A percentile compares a stretch with the other conserved stretches of the same genome.
Conservation (phyloP, 1,139 yeast genomes). For the Debaryomyces sp. region DNA sequence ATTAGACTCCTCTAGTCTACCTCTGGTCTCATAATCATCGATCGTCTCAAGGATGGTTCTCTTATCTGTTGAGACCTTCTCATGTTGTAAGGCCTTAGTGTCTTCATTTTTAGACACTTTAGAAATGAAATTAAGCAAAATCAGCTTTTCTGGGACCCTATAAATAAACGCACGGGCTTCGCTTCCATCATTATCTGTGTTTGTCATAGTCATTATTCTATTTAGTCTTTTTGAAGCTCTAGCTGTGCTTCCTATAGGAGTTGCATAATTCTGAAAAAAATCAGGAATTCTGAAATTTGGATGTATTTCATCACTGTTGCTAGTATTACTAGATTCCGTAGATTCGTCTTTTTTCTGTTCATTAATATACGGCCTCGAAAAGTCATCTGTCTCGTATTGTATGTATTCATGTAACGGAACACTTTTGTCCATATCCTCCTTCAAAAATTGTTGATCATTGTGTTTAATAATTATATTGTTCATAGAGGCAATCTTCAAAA, state of each 20-base stretch:
- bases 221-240: slow-evolving; percentile 36
- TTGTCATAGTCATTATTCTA: slow-evolving; percentile 41
- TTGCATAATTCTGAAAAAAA: slow-evolving; percentile 42
- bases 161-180: slow-evolving; percentile 50
- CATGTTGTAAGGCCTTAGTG: slow-evolving; percentile 15
- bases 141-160: slow-evolving; percentile 70
- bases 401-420: slow-evolving; percentile 34
- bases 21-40: slow-evolving; percentile 23
- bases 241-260: slow-evolving; percentile 49
- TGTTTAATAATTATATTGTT: slow-evolving; percentile 65
- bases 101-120: slow-evolving; percentile 38
- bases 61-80: slow-evolving; percentile 20
- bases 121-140: slow-evolving; percentile 74
- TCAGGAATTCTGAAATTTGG: slow-evolving; percentile 46
- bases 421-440: slow-evolving; percentile 17
- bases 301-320: slow-evolving; percentile 24
- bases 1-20: slow-evolving; percentile 25
- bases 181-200: slow-evolving; percentile 27
- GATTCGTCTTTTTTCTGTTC: slow-evolving; percentile 13
- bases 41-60: slow-evolving; percentile 28
- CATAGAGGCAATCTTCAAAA: slow-evolving; percentile 42
- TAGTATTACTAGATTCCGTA: slow-evolving; percentile 18
- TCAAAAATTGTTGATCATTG: slow-evolving; percentile 63
- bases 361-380: slow-evolving; percentile 16
- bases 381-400: slow-evolving; percentile 30